Conservation (phyloP, 2,329 filamentous ascomycete genomes). For the Alternaria burnsii region DNA sequence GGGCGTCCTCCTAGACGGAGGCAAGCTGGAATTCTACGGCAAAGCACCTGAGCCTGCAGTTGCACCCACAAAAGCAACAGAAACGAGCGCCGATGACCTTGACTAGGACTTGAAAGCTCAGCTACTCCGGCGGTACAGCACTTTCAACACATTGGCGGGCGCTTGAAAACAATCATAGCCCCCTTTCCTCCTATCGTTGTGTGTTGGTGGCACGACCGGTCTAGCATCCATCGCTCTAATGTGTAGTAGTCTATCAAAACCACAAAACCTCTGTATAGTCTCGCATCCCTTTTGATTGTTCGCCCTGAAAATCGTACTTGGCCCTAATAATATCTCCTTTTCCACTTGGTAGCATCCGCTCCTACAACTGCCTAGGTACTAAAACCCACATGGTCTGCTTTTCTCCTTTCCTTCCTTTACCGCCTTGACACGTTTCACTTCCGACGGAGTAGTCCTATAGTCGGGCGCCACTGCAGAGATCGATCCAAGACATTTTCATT, state of each 20-base stretch:
- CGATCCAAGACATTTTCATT: not conserved
- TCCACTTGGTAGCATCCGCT: not conserved
- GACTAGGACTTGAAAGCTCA: constrained; percentile 33
- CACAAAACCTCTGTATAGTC: constrained; percentile 2
- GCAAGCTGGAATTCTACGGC: constrained; percentile 76
- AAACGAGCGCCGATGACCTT: constrained; percentile 47
- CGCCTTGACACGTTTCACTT: constrained; percentile 2
- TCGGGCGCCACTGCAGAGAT: not conserved
- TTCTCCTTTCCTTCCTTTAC: not conserved
- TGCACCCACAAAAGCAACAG: constrained; percentile 17
- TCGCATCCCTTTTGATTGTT: not conserved
- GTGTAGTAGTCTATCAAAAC: not conserved
- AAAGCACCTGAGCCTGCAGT: constrained; percentile 26
- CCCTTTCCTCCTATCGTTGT: not conserved
- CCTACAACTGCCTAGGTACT: not conserved
- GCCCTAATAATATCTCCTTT: constrained; percentile 1
- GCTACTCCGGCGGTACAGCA: not conserved
- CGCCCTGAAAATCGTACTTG: not conserved
- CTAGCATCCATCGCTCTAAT: constrained; percentile 4
- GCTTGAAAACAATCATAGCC: constrained; percentile 2
- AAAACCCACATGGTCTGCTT: not conserved
- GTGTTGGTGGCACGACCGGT: not conserved
- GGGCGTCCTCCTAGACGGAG: constrained; percentile 73
- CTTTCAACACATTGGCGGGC: constrained; percentile 4
- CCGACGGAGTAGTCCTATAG: not conserved